Conservation (phyloP, 768 basidiomycete genomes). For the Mycena kentingensis region DNA sequence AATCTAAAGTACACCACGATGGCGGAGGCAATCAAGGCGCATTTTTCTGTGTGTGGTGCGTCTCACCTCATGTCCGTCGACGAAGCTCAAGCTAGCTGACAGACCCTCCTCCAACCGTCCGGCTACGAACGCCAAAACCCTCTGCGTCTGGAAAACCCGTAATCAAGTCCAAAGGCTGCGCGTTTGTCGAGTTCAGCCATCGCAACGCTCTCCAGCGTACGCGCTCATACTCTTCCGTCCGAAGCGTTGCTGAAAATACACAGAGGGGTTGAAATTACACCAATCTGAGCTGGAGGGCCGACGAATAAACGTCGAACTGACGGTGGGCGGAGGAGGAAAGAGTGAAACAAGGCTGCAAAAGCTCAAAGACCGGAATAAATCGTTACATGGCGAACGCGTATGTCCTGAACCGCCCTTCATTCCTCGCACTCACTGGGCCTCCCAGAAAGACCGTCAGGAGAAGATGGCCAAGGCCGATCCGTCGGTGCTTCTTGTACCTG, state of each 20-base stretch:
- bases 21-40: constrained; percentile 61
- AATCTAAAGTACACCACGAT: constrained; percentile 87
- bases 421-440: constrained; percentile 7
- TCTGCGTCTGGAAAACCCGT: constrained; percentile 42
- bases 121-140: constrained; percentile 78
- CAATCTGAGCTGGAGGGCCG: constrained; percentile 84
- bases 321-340: constrained; percentile 94
- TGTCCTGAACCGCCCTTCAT: constrained; percentile 26
- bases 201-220: constrained; percentile 68
- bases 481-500: constrained; percentile 35
- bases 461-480: constrained; percentile 38
- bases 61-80: not conserved
- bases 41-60: constrained; percentile 76
- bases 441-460: constrained; percentile 54
- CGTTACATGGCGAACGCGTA: constrained; percentile 70
- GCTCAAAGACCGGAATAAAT: constrained; percentile 72
- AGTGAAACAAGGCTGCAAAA: constrained; percentile 66
- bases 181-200: constrained; percentile 87
- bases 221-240: not conserved
- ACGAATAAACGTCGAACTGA: constrained; percentile 90
- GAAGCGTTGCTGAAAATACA: not conserved
- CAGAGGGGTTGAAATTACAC: constrained; percentile 79
- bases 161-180: constrained; percentile 89
- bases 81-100: constrained; percentile 2
- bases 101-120: constrained; percentile 77